Conservation (phyloP, 2,329 filamentous ascomycete species). For the Colletotrichum sp. region DNA sequence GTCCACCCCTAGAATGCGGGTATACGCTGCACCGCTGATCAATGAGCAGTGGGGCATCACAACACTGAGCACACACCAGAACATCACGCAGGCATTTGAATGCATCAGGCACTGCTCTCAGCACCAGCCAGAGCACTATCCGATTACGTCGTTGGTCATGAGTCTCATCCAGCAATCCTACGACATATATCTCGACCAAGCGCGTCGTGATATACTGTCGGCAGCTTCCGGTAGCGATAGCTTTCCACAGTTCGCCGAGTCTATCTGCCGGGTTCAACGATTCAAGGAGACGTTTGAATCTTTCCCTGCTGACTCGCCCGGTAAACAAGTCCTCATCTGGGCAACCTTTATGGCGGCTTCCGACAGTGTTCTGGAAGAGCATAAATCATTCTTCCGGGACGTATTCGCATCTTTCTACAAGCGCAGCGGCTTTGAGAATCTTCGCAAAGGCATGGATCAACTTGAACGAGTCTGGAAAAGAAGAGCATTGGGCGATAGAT, state of each 20-base stretch:
- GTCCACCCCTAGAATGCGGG: not conserved
- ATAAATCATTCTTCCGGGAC: constrained; percentile 27
- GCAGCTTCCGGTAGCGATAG: not conserved
- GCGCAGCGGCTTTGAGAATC: constrained; percentile 28
- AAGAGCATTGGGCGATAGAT: constrained; percentile 22
- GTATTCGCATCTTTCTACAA: constrained; percentile 22
- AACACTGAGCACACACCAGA: not conserved
- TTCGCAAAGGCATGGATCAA: constrained; percentile 26
- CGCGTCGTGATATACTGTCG: not conserved
- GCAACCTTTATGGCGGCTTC: constrained; percentile 31
- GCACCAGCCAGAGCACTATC: not conserved
- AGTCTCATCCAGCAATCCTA: constrained; percentile 19
- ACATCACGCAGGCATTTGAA: not conserved
- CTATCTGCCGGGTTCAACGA: constrained; percentile 25
- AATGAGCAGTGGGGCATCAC: not conserved
- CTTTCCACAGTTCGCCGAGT: not conserved
- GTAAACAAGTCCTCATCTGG: constrained; percentile 31
- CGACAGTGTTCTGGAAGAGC: constrained; percentile 27
- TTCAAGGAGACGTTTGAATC: constrained; percentile 28
- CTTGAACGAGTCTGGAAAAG: constrained; percentile 28
- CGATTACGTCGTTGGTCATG: constrained; percentile 2
- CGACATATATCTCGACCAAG: not conserved
- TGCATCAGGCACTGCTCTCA: not conserved
- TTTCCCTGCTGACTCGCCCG: constrained; percentile 23
- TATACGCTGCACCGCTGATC: not conserved